Conservation (phyloP, 2,329 filamentous ascomycete genomes). For the Myriosclerotinia scirpicola region DNA sequence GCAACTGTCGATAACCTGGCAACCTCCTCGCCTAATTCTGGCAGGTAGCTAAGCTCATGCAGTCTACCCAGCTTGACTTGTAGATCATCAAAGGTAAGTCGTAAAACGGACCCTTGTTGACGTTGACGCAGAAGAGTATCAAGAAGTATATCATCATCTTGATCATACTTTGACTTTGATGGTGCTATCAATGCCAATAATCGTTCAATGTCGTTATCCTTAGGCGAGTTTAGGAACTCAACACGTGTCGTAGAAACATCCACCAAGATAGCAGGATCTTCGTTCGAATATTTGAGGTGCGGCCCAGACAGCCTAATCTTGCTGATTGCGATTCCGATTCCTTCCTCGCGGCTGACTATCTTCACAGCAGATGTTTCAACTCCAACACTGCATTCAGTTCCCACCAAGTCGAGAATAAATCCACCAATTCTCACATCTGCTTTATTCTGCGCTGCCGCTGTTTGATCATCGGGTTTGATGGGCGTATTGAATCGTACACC, state of each 20-base stretch:
- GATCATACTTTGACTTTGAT: conserved; percentile 83
- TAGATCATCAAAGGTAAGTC: conserved; percentile 64
- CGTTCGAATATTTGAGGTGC: conserved; percentile 52
- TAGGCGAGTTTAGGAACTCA: conserved; percentile 71
- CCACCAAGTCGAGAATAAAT: conserved; percentile 71
- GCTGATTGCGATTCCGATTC: conserved; percentile 70
- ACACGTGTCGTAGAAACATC: conserved; percentile 66
- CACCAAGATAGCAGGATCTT: conserved; percentile 60
- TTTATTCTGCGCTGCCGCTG: conserved; percentile 51
- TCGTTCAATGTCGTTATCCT: conserved; percentile 76
- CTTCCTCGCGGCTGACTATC: conserved; percentile 70
- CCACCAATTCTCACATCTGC: conserved; percentile 76
- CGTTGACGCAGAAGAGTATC: conserved; percentile 87
- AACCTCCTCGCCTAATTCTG: conserved; percentile 74
- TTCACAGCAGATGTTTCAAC: conserved; percentile 82
- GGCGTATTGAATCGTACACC: conserved; percentile 60
- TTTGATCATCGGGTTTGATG: conserved; percentile 37
- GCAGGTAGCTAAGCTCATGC: conserved; percentile 65
- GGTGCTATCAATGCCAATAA: conserved; percentile 86
- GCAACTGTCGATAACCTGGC: conserved; percentile 81
- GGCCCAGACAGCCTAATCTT: conserved; percentile 75
- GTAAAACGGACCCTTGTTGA: conserved; percentile 79
- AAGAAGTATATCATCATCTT: conserved; percentile 90
- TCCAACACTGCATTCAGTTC: conserved; percentile 71
- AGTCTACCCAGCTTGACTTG: conserved; percentile 63